Base-by-base conservation (phyloP, 164 flowering plant genomes). In the Nymphaea colorata region DNA sequence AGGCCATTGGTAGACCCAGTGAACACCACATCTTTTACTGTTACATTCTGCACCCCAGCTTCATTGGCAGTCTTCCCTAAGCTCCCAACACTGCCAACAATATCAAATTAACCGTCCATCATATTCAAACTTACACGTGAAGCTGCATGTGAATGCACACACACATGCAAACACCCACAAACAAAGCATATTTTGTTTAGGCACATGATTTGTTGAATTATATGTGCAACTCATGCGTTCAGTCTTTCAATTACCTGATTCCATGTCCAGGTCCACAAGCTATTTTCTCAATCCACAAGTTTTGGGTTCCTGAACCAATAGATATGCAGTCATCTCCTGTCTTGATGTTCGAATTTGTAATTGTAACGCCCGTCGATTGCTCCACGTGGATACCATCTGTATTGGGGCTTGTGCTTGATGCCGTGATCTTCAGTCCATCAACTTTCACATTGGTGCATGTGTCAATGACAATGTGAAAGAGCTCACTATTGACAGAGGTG, bases 231-330 rank as follows among this genome's bases (percentile, higher is more conserved):
- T 45, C 7, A 45, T 45, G 11, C 2, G 11, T 10, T 45, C 11
- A 10, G 53, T 5, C 18, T 63, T 57, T 55, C 70, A 36, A 61
- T 57, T 55, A 76, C 77, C 81, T 76, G 62, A 76, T 76, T 3
- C 76, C 78, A 67, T 74, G 79, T 12, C 82, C 82, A 66, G 79
- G 77, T 41, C 79, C 77, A 43, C 76, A 74, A 3, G 66, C 44
- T 14, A 76, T 61, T 2, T 44, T 45, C 18, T 76, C 67, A 6
- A 74, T 64, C 74, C 70, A 69, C 60, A 76, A 17, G 42, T 74
- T 74, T 18, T 42, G 67, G 44, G 79, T 75, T 6, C 75, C 76
- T 2, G 81, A 74, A 3, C 80, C 82, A 11, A 79, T 66, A 14
- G 80, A 77, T 17, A 79, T 67, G 64, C 83, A 77, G 66, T 71